Base-by-base conservation (phyloP, 768 basidiomycete genomes). In the Hydnomerulius pinastri region DNA sequence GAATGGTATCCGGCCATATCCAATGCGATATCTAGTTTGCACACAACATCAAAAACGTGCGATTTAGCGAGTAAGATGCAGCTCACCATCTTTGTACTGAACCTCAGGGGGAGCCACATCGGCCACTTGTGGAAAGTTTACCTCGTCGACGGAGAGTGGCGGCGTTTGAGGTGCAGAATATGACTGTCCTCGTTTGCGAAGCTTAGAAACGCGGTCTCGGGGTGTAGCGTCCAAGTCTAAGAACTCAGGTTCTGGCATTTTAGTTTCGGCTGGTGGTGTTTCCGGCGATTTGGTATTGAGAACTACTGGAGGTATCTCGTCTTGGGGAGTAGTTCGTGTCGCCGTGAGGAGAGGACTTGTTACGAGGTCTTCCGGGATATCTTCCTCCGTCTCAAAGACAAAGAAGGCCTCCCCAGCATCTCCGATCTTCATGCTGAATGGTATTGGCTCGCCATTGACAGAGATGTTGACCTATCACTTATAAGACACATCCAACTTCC, bases 391-490 rank as follows among this genome's bases (percentile, higher is more conserved):
- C 70, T 99, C 96, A 58, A 98, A 92, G 33, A 99, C 89, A 63
- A 98, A 98, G 77, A 98, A 99, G 0, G 95, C 97, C 71, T 99
- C 97, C 4, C 97, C 97, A 1, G 97, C 93, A 51, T 98, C 97
- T 33, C 94, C 95, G 54, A 98, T 93, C 77, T 99, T 98, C 97
- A 99, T 99, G 68, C 79, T 80, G 69, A 91, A 98, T 0, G 96
- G 96, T 48, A 94, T 87, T 37, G 80, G 78, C 58, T 83, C 76
- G 33, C 89, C 91, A 71, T 97, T 95, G 61, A 98, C 85, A 43
- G 82, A 81, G 28, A 98, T 82, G 54, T 86, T 90, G 55, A 98
- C 96, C 92, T 94, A 56, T 13, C 40, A 23, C 15, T 32, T n/a
- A 15, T 23, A 11, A 43, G 23, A 18, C 39, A 45, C 7, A 12